phyloP scores from a whole-genome alignment of 148 eudicot genomes.

The Selenicereus undatus region DNA sequence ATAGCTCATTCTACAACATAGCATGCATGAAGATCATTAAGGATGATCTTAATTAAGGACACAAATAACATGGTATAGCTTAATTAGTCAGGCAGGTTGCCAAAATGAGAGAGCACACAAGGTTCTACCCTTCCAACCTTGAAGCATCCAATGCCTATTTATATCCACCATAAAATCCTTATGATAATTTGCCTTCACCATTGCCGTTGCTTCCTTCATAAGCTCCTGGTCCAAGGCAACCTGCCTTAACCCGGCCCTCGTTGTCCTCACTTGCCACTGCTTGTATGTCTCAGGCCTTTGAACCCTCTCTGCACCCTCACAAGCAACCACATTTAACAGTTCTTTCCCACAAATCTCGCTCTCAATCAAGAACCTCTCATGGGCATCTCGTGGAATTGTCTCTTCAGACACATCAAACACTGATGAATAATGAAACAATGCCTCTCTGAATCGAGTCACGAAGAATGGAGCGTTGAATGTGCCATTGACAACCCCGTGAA shows the following conservation, averaged over 20 bases:
- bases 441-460: constrained; percentile 46
- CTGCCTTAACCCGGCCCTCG: constrained; percentile 43
- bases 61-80: background rate
- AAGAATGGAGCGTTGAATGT: constrained; percentile 52
- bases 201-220: constrained; percentile 30
- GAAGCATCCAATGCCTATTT: constrained; percentile 54
- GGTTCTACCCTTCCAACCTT: constrained; percentile 64
- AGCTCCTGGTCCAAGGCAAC: constrained; percentile 27
- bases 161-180: constrained; percentile 51
- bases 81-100: constrained; percentile 24
- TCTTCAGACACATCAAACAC: constrained; percentile 43
- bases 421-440: constrained; percentile 35
- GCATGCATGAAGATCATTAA: background rate
- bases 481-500: constrained; percentile 48
- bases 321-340: constrained; percentile 39
- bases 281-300: constrained; percentile 57
- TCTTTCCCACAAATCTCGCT: constrained; percentile 43
- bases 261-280: constrained; percentile 47
- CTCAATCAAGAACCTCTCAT: constrained; percentile 41
- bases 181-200: constrained; percentile 47
- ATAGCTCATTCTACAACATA: background rate
- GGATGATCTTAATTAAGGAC: background rate
- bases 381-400: constrained; percentile 31
- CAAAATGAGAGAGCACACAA: constrained; percentile 44
- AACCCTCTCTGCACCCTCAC: constrained; percentile 50